These are phyloP conservation scores for Talaromyces funiculosus DNA, from an alignment of 2,329 filamentous ascomycete species.

Conservation along the genomic window DNA sequence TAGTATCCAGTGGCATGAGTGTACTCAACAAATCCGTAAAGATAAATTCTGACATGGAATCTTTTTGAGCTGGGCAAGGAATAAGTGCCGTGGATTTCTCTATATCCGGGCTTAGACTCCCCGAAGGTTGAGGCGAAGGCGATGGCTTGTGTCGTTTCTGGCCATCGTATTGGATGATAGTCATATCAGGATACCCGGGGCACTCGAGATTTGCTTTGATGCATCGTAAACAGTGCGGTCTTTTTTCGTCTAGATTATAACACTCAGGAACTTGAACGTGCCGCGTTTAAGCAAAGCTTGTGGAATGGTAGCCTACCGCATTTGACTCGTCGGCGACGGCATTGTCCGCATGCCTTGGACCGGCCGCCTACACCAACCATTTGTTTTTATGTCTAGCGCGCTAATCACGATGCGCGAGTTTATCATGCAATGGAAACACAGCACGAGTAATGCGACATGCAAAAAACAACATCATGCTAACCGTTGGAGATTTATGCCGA, in stretches of 20 bases:
- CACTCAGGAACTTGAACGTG: no score
- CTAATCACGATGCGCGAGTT: background rate
- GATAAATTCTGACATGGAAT: background rate
- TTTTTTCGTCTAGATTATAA: background rate
- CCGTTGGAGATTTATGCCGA: no score
- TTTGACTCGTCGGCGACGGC: slow-evolving; percentile 11
- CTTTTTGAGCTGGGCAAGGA: background rate
- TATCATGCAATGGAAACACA: no score
- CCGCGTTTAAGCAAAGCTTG: no score
- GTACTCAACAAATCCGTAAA: background rate
- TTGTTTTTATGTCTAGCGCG: background rate
- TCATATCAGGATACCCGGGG: slow-evolving; percentile 2
- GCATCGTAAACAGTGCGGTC: slow-evolving; percentile 6
- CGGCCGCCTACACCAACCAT: slow-evolving; percentile 11
- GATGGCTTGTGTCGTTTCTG: background rate
- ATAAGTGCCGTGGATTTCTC: background rate
- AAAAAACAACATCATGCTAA: no score
- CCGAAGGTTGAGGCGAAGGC: background rate
- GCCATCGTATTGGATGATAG: slow-evolving; percentile 11
- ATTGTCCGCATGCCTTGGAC: slow-evolving; percentile 9
- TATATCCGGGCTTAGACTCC: background rate
- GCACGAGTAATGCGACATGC: background rate
- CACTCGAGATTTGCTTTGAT: slow-evolving; percentile 5
- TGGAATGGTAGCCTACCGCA: slow-evolving; percentile 3
- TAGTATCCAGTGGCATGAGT: background rate